Evolutionary conservation across 805 yeast genomes (phyloP).

Genomic region (Ogataea neopini): DNA sequence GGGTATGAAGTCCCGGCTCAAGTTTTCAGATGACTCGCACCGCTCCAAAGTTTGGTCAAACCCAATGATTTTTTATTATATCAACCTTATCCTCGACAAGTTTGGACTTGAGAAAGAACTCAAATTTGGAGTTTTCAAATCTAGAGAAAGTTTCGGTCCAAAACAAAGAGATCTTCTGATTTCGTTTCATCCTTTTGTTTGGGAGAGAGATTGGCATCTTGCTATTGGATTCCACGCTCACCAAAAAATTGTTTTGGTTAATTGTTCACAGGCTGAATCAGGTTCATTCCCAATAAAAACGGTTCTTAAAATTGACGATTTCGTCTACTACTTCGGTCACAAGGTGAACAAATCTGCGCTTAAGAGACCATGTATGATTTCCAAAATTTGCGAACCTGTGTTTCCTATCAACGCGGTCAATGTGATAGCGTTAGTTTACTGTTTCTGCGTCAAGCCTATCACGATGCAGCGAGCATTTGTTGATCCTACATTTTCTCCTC

Average conservation of each 20-base stretch:
- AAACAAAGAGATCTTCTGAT: conserved; percentile 20
- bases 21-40: conserved; percentile 33
- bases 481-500: conserved; percentile 24
- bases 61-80: conserved; percentile 33
- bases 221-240: conserved; percentile 31
- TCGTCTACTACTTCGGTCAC: conserved; percentile 29
- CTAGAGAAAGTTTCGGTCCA: conserved; percentile 31
- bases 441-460: conserved; percentile 29
- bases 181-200: conserved; percentile 34
- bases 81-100: conserved; percentile 31
- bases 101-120: conserved; percentile 16
- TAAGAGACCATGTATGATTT: conserved; percentile 26
- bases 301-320: conserved; percentile 30
- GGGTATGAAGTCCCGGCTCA: conserved; percentile 28
- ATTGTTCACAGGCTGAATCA: conserved; percentile 26
- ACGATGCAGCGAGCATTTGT: conserved; percentile 22
- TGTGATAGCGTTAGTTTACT: conserved; percentile 29
- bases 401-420: conserved; percentile 32
- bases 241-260: conserved; percentile 28
- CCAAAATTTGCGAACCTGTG: conserved; percentile 28
- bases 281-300: conserved; percentile 26
- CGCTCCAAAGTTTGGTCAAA: conserved; percentile 28
- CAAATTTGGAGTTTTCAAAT: conserved; percentile 26
- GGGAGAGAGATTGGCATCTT: conserved; percentile 36
- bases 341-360: conserved; percentile 31